Evolutionary conservation across 176 grass and related monocot genomes (phyloP), one percentile per base, ranked within the genome.

Genomic region (Rhynchospora tenuis): DNA sequence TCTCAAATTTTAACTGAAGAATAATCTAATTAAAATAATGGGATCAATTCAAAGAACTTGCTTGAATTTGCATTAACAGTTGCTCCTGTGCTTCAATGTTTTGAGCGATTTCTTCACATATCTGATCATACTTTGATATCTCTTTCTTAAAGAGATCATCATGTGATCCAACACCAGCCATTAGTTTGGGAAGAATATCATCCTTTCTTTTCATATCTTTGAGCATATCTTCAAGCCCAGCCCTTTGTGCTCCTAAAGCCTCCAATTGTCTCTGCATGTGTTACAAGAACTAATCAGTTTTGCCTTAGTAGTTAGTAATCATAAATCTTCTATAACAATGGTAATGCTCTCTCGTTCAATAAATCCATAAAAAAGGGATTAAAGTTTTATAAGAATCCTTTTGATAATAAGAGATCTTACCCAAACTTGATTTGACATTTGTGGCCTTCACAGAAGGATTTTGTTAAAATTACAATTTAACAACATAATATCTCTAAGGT

Each of bases 191-290:
- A 64, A 96, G 83, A 86, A 95, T 92, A 92, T 99, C 97, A 88
- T 99, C 97, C 97, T 93, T 99, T 89, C 93, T 93, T 86, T 99
- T 99, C 97, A 99, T 99, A 83, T 99, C 97, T 85, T 99, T 99
- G 33, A 99, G 88, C 91, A 96, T 95, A 69, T 99, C 97, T 90
- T 99, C 97, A 73, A 99, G 97, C 79, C 97, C 93, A 17, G 97
- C 97, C 73, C 97, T 94, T 79, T 99, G 89, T 82, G 93, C 91
- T 55, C 97, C 91, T 85, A 99, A 82, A 92, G 85, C 86, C 84
- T 99, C 93, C 88, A 99, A 86, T 89, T 99, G 93, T 85, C 93
- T 96, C 97, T 99, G 89, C 84, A 54, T 3, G 11, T 54, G 63
- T 67, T 52, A 64, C 46, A 82, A 27, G 52, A 7, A 82, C 28